Evolutionary conservation across 2,329 filamentous ascomycete genomes (phyloP).

Genomic region (Microsporum canis): DNA sequence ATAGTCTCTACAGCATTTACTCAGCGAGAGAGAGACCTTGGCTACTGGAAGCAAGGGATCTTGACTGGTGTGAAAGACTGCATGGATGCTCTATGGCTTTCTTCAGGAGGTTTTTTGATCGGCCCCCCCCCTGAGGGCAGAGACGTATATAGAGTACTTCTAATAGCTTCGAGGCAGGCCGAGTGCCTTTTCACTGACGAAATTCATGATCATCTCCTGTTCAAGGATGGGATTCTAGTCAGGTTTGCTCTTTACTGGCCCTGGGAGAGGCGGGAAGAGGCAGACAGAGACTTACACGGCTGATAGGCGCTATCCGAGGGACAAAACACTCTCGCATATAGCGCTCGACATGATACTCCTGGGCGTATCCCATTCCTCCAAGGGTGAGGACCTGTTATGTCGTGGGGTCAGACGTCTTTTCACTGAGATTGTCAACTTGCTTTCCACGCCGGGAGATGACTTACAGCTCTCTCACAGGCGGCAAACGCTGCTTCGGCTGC

Average conservation of each 20-base stretch:
- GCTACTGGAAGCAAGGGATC: no score
- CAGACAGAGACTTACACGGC: conserved; percentile 18
- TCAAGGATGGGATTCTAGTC: not conserved
- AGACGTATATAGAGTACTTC: no score
- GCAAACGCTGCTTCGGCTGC: conserved; percentile 51
- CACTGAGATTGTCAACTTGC: not conserved
- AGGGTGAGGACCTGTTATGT: conserved; percentile 33
- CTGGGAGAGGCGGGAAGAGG: no score
- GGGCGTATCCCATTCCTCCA: conserved; percentile 53
- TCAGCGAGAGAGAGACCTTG: no score
- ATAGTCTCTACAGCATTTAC: no score
- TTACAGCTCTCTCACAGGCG: conserved; percentile 47
- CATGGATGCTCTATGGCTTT: no score
- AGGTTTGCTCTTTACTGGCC: not conserved
- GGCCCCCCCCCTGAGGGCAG: no score
- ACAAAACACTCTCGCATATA: conserved; percentile 50
- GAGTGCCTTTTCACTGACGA: conserved; percentile 35
- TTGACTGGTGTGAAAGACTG: no score
- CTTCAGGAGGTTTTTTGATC: no score
- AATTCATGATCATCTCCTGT: conserved; percentile 39
- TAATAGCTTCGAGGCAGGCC: conserved; percentile 35
- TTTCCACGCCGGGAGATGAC: conserved; percentile 33
- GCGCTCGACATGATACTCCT: conserved; percentile 52
- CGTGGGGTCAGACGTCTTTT: not conserved
- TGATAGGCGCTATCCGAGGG: conserved; percentile 49